Base-by-base conservation (phyloP, 1,284 basidiomycete species). In the Cerioporus squamosus region DNA sequence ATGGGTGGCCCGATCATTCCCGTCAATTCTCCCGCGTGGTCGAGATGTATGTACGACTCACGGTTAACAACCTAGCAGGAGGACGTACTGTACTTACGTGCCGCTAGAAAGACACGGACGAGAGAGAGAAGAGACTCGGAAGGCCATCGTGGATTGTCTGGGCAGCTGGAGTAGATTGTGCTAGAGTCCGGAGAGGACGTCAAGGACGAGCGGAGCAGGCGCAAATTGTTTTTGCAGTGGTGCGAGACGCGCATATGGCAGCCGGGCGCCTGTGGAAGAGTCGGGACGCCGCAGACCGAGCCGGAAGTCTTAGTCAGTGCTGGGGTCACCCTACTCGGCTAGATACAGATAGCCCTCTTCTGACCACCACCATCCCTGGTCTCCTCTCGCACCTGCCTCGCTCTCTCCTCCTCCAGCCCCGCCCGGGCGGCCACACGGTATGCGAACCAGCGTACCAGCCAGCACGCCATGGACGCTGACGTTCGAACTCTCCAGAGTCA, bases 211-310 rank as follows among this genome's bases (percentile, higher is more conserved):
- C 33, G 9, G 33, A 10, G 33, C 33, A 36, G 33, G 33, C 26
- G 26, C 26, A 29, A 29, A 29, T 29, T 29, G 40, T 22, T 8
- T 9, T 42, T 42, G 26, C 26, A 9, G 26, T 15, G n/a, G n/a
- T n/a, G n/a, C n/a, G n/a, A n/a, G n/a, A n/a, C n/a, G n/a, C n/a
- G n/a, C n/a, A n/a, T n/a, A n/a, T n/a, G 40, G 40, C n/a, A 22
- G 8, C 66, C 89, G 81, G 33, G 81, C 75, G 7, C 86, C 40
- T 44, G 57, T 39, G 43, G 40, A 36, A 18, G 33, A 22, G 56
- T 48, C 18, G 10, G 51, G n/a, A 22, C 8, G 20, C 40, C 40
- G 40, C 81, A 17, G 55, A 74, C 71, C 46, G 81, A 69, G 24
- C 71, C 65, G 49, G 39, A 29, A 42, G 42, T 50, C 62, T 60